Evolutionary conservation across 176 grass and related monocot species (phyloP), one percentile per base, ranked within the genome.

Genomic region (barley (Hordeum vulgare)): DNA sequence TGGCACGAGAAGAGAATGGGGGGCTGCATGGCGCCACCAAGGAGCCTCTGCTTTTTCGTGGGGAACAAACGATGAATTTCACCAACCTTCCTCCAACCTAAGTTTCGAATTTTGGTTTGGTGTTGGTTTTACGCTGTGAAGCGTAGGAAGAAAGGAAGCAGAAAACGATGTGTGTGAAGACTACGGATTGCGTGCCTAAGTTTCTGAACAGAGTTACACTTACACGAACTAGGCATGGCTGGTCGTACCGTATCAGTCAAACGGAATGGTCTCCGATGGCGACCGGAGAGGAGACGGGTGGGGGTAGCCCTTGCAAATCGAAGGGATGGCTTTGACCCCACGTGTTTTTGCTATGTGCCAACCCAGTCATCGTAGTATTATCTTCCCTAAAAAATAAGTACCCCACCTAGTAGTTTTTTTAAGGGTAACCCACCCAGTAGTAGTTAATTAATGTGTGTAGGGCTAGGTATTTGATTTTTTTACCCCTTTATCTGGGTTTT

Each of bases 211-310:
- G 47, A 80, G 63, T 42, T 10, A 25, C 53, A 62, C 20, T 40
- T 40, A 23, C 26, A 81, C 79, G n/a, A 35, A 13, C 35, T 35
- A 24, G 47, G n/a, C 21, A 11, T 75, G 72, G 33, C 31, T 23
- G 28, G 40, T 21, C 17, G 40, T 33, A 31, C 29, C n/a, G n/a
- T 57, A 27, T 5, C 58, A 77, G 86, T 91, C 81, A 91, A 91
- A 88, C 12, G 21, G 24, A 77, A 77, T 68, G 71, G 41, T 42
- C 89, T 75, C 23, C 14, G 82, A 81, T 61, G 69, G 77, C 47
- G 75, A 88, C 59, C 39, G 77, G 51, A 61, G 77, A 53, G 87
- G 69, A 80, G 68, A 81, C 14, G 8, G 60, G 47, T 18, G 44
- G 71, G 71, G 44, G 14, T 37, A 37, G 77, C n/a, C 39, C 13